Conservation (phyloP, 257 asterid genomes). For the Nicotiana noctiflora region DNA sequence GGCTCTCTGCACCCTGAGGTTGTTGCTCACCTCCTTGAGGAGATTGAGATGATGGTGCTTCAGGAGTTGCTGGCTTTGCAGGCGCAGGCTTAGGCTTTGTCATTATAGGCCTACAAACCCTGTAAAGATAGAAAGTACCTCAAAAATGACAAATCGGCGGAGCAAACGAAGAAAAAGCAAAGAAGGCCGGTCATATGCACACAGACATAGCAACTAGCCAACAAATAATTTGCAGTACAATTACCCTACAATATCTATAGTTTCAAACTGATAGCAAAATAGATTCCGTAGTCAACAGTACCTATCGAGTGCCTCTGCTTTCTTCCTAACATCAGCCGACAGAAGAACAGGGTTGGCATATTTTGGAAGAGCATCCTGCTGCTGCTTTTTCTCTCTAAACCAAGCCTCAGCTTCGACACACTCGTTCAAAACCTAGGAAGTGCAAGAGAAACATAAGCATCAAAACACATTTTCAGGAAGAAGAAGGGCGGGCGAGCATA, state of each 20-base stretch:
- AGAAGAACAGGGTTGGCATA: slow-evolving; percentile 64
- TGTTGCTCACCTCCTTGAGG: slow-evolving; percentile 54
- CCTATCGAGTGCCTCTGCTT: slow-evolving; percentile 85
- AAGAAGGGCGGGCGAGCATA: not conserved
- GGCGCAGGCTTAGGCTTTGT: slow-evolving; percentile 90
- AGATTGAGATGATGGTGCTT: slow-evolving; percentile 36
- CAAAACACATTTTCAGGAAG: not conserved
- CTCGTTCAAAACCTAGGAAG: slow-evolving; percentile 61
- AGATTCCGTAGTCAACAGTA: slow-evolving; percentile 9
- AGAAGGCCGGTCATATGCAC: not conserved
- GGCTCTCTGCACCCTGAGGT: slow-evolving; percentile 30
- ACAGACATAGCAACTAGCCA: not conserved
- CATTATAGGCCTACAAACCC: slow-evolving; percentile 83
- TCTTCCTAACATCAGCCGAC: slow-evolving; percentile 63
- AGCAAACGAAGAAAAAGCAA: not conserved
- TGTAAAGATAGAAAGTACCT: slow-evolving; percentile 13
- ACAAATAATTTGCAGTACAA: not conserved
- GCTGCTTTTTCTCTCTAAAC: slow-evolving; percentile 77
- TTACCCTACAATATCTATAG: not conserved
- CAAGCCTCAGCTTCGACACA: slow-evolving; percentile 88
- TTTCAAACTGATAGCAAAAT: not conserved
- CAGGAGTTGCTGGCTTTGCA: slow-evolving; percentile 61
- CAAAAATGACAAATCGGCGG: not conserved
- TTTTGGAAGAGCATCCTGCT: slow-evolving; percentile 77
- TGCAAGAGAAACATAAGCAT: not conserved